Base-by-base conservation (phyloP, 345 rosid genomes). In the Odontarrhena argentea region DNA sequence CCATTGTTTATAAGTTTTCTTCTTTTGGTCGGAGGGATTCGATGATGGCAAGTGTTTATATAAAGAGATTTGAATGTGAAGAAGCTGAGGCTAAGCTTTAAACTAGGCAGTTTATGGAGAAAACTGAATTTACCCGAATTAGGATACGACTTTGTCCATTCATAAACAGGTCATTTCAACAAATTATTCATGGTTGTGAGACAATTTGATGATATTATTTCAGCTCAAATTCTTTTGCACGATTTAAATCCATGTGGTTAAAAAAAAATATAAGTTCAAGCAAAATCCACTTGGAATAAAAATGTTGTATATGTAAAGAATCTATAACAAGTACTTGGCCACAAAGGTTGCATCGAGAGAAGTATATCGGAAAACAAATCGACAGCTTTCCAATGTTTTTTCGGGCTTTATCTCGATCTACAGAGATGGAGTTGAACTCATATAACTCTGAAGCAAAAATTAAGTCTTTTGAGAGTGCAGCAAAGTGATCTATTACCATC, bases 1-100 rank as follows among this genome's bases (percentile, higher is more conserved):
- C 93, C 93, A 89, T 89, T 44, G 52, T 42, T 45, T 49, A 5
- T 18, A 42, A 25, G 40, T 40, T 53, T 41, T 32, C 5, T 55
- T 49, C 3, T 28, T 50, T 67, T 60, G 47, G 24, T 67, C 58
- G 52, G 52, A 67, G 25, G 9, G 42, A 9, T 32, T 43, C 1
- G 22, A 68, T 55, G 40, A 54, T 36, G 28, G 7, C 0, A 13
- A 40, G 52, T 3, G 65, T 48, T 18, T 74, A 67, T 62, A 76
- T 66, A 65, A 61, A 69, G 68, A 56, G n/a, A 38, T 64, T 63
- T 30, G 30, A 51, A 13, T 26, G 65, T 44, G 34, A 55, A 26
- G 38, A 63, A 63, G 54, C 24, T 63, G 66, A 76, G 79, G 79
- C 58, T 70, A 60, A 14, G 71, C 79, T 69, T 76, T 48, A 65